A percentile compares a stretch with the other conserved stretches of the same genome.
phyloP scores from a whole-genome alignment of 345 rosid genomes.

The Pistacia atlantica region DNA sequence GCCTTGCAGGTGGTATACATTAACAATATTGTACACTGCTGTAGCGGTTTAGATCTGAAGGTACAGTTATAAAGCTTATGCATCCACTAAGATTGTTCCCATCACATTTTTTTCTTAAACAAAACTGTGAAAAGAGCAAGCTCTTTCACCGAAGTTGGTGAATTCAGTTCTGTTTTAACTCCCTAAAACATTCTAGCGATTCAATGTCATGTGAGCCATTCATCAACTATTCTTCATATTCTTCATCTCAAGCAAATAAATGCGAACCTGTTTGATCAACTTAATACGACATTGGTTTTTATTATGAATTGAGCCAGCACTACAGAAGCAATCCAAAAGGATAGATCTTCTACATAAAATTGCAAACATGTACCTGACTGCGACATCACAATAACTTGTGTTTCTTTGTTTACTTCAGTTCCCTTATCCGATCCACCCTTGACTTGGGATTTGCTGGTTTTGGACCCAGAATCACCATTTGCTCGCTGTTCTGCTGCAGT shows the following conservation, averaged over 20 bases:
- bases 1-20: neutral
- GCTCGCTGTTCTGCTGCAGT: constrained; percentile 6
- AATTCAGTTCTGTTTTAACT: neutral
- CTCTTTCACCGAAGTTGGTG: neutral
- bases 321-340: neutral
- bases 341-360: neutral
- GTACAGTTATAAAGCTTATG: neutral
- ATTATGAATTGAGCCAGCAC: constrained; percentile 1
- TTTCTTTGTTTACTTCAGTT: constrained; percentile 18
- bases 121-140: neutral
- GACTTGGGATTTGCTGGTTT: constrained; percentile 19
- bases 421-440: constrained; percentile 14
- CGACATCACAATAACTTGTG: constrained; percentile 3
- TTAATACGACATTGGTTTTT: neutral
- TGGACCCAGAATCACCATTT: constrained; percentile 16
- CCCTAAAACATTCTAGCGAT: neutral
- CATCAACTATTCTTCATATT: neutral
- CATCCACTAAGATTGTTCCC: neutral
- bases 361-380: constrained; percentile 34
- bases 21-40: neutral
- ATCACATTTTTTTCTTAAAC: neutral
- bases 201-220: neutral
- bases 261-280: neutral
- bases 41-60: neutral
- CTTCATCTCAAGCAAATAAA: neutral